Conservation (phyloP, 768 basidiomycete genomes). For the Podaxis sp. region DNA sequence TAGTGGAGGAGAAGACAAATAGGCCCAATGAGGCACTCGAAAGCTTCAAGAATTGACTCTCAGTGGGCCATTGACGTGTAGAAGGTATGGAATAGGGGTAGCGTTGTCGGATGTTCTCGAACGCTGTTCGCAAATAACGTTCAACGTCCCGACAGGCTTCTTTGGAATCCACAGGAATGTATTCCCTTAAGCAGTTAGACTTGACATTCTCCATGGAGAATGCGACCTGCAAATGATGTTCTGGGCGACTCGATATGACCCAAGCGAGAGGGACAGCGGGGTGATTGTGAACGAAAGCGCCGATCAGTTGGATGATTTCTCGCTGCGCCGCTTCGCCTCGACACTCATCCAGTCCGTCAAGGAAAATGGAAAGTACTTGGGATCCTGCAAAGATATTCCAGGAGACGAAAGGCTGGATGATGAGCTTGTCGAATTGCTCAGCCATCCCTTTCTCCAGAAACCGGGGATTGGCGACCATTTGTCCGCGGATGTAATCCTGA, state of each 20-base stretch:
- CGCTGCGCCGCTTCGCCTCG: background rate
- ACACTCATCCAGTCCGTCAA: background rate
- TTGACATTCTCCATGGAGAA: background rate
- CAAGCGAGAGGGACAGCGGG: background rate
- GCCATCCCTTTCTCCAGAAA: slow-evolving; percentile 19
- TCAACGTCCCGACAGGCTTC: background rate
- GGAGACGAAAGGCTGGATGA: slow-evolving; percentile 20
- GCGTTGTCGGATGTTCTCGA: background rate
- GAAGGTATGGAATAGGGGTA: background rate
- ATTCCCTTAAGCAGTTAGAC: background rate
- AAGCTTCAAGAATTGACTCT: background rate
- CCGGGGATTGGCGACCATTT: slow-evolving; percentile 22
- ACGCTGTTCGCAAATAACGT: background rate
- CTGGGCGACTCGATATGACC: background rate
- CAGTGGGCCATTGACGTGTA: background rate
- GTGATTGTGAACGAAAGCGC: background rate
- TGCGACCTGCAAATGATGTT: background rate
- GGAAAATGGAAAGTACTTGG: background rate
- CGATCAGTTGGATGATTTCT: background rate
- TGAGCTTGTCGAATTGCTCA: slow-evolving; percentile 24
- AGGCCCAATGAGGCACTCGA: background rate
- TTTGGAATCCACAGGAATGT: background rate
- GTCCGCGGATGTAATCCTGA: slow-evolving; percentile 18
- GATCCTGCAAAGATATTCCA: background rate
- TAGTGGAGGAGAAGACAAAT: background rate